Conservation (phyloP, 2,329 filamentous ascomycete genomes). For the Trichophyton simii region DNA sequence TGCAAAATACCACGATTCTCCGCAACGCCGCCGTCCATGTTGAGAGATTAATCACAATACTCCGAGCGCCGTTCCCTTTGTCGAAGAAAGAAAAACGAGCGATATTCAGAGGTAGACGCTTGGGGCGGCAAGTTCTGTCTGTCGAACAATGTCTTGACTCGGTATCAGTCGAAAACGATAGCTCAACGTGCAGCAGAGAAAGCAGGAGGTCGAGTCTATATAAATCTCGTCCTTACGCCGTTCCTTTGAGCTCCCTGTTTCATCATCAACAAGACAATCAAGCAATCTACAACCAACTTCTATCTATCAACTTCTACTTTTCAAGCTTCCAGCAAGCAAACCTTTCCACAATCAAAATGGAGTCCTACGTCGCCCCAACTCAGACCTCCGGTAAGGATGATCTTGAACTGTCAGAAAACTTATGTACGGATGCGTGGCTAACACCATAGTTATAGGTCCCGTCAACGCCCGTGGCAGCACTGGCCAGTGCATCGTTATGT, state of each 20-base stretch:
- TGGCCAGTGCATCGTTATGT: conserved; percentile 15
- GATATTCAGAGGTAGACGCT: not conserved
- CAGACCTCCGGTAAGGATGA: conserved; percentile 9
- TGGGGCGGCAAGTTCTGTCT: not conserved
- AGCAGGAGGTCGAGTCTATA: not conserved
- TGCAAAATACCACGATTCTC: not conserved
- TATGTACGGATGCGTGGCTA: not conserved
- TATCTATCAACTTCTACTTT: conserved; percentile 5
- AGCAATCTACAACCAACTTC: not conserved
- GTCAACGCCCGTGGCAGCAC: conserved; percentile 9
- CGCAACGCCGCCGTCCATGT: not conserved
- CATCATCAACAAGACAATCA: not conserved
- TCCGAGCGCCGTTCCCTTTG: not conserved
- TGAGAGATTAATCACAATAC: not conserved
- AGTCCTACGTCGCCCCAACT: conserved; percentile 10
- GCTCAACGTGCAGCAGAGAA: not conserved
- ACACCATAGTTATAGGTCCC: conserved; percentile 6
- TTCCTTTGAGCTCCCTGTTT: not conserved
- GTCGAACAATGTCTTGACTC: not conserved
- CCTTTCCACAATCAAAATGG: conserved; percentile 7
- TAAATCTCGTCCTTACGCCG: not conserved
- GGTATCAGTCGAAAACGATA: not conserved
- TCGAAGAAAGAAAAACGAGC: not conserved
- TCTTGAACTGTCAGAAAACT: not conserved
- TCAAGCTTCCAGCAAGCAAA: not conserved